phyloP scores from a whole-genome alignment of 768 basidiomycete species.

The Pholiota conissans region DNA sequence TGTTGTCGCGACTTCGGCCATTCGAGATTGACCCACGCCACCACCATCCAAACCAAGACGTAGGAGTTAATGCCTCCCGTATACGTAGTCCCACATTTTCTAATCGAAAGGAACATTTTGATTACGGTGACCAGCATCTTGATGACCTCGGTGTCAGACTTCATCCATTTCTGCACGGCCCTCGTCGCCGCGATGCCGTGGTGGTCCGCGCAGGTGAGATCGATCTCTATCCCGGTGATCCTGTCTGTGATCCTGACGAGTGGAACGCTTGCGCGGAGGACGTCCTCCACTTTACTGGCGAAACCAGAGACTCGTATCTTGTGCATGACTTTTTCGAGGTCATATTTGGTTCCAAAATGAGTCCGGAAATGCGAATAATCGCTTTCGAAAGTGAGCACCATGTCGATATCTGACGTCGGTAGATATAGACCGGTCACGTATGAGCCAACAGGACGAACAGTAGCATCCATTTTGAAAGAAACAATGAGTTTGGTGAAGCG shows the following conservation, averaged over 20 bases:
- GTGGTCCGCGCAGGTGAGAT: slow-evolving; percentile 18
- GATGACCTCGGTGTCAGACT: slow-evolving; percentile 13
- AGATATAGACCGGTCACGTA: slow-evolving; percentile 24
- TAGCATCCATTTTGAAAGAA: slow-evolving; percentile 11
- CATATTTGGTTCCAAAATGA: no score
- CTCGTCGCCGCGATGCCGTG: slow-evolving; percentile 19
- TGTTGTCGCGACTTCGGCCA: slow-evolving; percentile 22
- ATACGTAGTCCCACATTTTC: slow-evolving; percentile 24
- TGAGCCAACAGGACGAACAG: slow-evolving; percentile 22
- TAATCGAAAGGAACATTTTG: slow-evolving; percentile 25
- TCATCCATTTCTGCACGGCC: slow-evolving; percentile 21
- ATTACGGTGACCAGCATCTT: slow-evolving; percentile 21
- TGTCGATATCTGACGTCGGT: slow-evolving; percentile 28
- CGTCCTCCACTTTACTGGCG: slow-evolving; percentile 18
- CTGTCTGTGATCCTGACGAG: slow-evolving; percentile 25
- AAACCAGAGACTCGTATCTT: slow-evolving; percentile 16
- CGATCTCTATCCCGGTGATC: slow-evolving; percentile 23
- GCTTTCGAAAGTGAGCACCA: slow-evolving; percentile 25
- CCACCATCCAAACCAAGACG: slow-evolving; percentile 28
- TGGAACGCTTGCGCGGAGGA: slow-evolving; percentile 19
- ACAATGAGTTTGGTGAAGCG: slow-evolving; percentile 21
- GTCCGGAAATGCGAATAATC: no score
- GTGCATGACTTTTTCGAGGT: slow-evolving; percentile 1
- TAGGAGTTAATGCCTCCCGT: slow-evolving; percentile 28
- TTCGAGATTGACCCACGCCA: slow-evolving; percentile 27